A percentile compares a stretch with the other conserved stretches of the same genome.
Evolutionary conservation across 805 yeast species (phyloP).

Genomic region (Scheffersomyces spartinae): DNA sequence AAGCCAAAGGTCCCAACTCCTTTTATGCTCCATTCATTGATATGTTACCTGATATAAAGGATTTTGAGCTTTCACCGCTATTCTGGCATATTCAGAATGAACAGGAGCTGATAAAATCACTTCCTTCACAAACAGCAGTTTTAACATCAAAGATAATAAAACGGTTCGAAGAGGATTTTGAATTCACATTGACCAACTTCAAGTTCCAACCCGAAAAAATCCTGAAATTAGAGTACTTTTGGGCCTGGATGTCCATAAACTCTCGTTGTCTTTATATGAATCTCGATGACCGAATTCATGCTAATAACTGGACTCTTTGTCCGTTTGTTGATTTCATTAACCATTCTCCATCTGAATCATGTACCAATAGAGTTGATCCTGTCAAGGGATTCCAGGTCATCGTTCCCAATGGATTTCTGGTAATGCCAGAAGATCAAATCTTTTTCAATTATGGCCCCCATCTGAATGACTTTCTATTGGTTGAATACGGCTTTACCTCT

Average conservation of each 20-base stretch:
- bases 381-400: too few species aligned
- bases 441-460: constrained; percentile 81
- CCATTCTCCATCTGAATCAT: constrained; percentile 33
- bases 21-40: constrained; percentile 63
- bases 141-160: constrained; percentile 19
- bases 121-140: constrained; percentile 1
- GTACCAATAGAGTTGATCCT: too few species aligned
- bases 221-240: constrained; percentile 22
- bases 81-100: constrained; percentile 36
- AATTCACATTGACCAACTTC: constrained; percentile 9
- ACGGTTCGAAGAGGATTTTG: constrained; percentile 36
- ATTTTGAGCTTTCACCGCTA: constrained; percentile 48
- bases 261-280: constrained; percentile 83
- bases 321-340: constrained; percentile 86
- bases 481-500: constrained; percentile 79
- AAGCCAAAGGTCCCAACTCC: constrained; percentile 23
- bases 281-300: constrained; percentile 37
- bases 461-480: constrained; percentile 65
- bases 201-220: constrained; percentile 1
- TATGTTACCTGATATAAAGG: constrained; percentile 46
- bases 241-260: constrained; percentile 83
- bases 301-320: constrained; percentile 77
- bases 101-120: constrained; percentile 1
- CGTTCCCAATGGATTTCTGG: constrained; percentile 40
- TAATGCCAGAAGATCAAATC: constrained; percentile 44